phyloP scores from a whole-genome alignment of 2,329 filamentous ascomycete genomes.

The Graphium sp. region DNA sequence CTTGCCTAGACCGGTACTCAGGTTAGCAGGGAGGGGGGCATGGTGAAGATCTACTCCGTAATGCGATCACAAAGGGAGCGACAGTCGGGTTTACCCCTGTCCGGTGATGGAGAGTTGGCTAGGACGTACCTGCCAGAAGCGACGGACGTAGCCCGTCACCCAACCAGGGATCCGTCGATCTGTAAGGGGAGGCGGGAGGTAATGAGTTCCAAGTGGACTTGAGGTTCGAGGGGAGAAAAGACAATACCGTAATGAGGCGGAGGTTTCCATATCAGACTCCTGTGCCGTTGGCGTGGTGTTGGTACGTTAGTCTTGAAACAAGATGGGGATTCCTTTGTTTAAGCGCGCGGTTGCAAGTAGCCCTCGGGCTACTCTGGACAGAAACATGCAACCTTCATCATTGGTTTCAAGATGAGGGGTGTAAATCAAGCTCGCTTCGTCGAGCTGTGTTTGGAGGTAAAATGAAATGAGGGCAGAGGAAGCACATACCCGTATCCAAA shows the following conservation, averaged over 20 bases:
- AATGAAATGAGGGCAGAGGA: background rate
- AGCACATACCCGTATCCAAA: constrained; percentile 78
- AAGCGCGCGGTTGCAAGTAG: too few species aligned
- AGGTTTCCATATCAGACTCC: constrained; percentile 96
- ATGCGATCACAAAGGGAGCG: too few species aligned
- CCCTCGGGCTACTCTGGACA: too few species aligned
- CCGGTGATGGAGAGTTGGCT: constrained; percentile 3
- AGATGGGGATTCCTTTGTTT: too few species aligned
- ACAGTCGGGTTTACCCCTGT: too few species aligned
- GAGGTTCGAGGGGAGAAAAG: constrained; percentile 3
- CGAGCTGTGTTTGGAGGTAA: background rate
- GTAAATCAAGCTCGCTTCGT: too few species aligned
- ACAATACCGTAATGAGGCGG: constrained; percentile 78
- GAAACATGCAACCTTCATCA: too few species aligned
- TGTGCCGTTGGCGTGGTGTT: constrained; percentile 9
- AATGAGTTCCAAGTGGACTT: constrained; percentile 2
- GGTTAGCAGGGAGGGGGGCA: too few species aligned
- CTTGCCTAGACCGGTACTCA: too few species aligned
- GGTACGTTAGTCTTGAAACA: too few species aligned
- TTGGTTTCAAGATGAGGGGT: too few species aligned
- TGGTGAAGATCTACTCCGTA: too few species aligned
- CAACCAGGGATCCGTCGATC: constrained; percentile 77
- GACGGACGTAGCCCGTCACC: constrained; percentile 81
- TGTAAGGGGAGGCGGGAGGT: constrained; percentile 17
- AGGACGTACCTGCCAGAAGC: constrained; percentile 89